phyloP scores from a whole-genome alignment of 176 grass and related monocot genomes.

The Carex scoparia region DNA sequence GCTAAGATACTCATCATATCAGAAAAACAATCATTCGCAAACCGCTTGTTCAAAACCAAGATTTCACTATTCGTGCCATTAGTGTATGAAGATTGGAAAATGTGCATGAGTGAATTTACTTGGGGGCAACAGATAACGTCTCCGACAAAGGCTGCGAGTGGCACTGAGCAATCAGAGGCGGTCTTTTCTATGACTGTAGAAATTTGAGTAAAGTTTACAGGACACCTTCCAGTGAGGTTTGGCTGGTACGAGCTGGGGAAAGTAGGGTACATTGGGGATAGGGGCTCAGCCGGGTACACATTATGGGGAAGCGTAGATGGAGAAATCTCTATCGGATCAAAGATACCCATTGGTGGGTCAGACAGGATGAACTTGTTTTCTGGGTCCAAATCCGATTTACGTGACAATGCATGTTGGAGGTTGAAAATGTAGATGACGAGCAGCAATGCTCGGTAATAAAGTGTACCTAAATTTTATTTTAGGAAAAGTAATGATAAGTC shows the following conservation, averaged over 20 bases:
- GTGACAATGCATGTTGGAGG: conserved; percentile 46
- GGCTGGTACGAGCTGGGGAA: conserved; percentile 74
- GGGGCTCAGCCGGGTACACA: conserved; percentile 56
- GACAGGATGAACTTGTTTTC: conserved; percentile 82
- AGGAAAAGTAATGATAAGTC: conserved; percentile 10
- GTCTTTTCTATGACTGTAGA: conserved; percentile 70
- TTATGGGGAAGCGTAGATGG: conserved; percentile 72
- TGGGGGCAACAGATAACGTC: conserved; percentile 99
- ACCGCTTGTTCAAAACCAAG: conserved; percentile 70
- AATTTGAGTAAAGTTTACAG: conserved; percentile 75
- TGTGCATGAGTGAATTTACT: conserved; percentile 89
- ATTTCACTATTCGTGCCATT: conserved; percentile 37
- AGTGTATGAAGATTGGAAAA: conserved; percentile 78
- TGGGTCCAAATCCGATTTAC: conserved; percentile 55
- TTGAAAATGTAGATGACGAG: conserved; percentile 56
- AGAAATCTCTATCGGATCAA: conserved; percentile 90
- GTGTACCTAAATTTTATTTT: conserved; percentile 56
- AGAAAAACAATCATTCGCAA: conserved; percentile 79
- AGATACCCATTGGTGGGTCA: conserved; percentile 87
- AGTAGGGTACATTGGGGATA: conserved; percentile 83
- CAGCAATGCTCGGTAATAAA: conserved; percentile 54
- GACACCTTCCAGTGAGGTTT: conserved; percentile 76
- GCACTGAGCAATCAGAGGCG: conserved; percentile 77
- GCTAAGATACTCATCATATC: conserved; percentile 80
- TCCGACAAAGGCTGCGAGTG: conserved; percentile 75